These are phyloP conservation scores for Calocybe gangraenosa DNA, from an alignment of 768 basidiomycete species.

Conservation along the genomic window DNA sequence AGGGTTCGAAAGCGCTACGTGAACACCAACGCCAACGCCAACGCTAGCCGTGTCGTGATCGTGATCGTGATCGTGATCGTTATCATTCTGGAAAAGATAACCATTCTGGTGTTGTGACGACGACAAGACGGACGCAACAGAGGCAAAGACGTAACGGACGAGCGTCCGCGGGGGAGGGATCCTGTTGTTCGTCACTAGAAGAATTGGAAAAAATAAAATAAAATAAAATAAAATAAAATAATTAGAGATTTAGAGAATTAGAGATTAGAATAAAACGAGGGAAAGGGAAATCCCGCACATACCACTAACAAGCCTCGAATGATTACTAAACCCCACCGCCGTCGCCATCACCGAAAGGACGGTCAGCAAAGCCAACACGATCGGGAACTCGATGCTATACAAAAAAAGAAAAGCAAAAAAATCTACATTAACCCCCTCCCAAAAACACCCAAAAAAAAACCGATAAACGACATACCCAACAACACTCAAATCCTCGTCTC, in stretches of 20 bases:
- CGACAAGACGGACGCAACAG: slow-evolving; percentile 36
- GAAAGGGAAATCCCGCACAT: slow-evolving; percentile 15
- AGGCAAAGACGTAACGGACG: too few species aligned
- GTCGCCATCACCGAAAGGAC: slow-evolving; percentile 55
- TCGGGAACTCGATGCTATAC: slow-evolving; percentile 60
- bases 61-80: background rate
- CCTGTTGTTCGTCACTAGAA: slow-evolving; percentile 54
- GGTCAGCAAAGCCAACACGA: slow-evolving; percentile 49
- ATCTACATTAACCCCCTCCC: background rate
- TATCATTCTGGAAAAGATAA: slow-evolving; percentile 17
- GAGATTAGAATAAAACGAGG: background rate
- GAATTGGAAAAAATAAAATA: background rate
- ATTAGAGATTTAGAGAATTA: too few species aligned
- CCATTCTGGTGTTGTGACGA: slow-evolving; percentile 28
- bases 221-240: too few species aligned
- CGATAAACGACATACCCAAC: slow-evolving; percentile 41
- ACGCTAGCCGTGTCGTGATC: background rate
- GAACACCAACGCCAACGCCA: too few species aligned
- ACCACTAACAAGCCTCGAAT: slow-evolving; percentile 64
- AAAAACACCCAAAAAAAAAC: slow-evolving; percentile 27
- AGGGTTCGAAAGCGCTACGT: slow-evolving; percentile 61
- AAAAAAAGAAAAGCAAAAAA: background rate
- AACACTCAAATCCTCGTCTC: slow-evolving; percentile 48
- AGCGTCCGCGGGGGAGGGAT: slow-evolving; percentile 51
- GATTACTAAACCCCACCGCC: slow-evolving; percentile 57